Evolutionary conservation across 2,329 filamentous ascomycete genomes (phyloP).

Genomic region (Colletotrichum melonis): DNA sequence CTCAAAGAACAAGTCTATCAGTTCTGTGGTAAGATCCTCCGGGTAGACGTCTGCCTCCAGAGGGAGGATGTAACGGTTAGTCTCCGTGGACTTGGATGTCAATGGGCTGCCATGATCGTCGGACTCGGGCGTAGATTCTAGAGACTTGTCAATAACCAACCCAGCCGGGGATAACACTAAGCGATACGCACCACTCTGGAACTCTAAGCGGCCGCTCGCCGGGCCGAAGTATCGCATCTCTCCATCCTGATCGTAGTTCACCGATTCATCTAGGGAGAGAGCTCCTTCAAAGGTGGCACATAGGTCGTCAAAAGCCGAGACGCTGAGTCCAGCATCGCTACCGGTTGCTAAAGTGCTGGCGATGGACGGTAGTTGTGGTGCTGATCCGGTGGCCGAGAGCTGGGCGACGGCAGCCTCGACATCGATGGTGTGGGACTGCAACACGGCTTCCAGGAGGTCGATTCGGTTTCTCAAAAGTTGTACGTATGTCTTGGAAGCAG

Average conservation of each 20-base stretch:
- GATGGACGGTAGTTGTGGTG: constrained; percentile 14
- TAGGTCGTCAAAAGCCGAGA: constrained; percentile 15
- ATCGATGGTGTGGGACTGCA: constrained; percentile 45
- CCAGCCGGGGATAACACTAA: background rate
- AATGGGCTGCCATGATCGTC: constrained; percentile 13
- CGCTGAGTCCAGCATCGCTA: constrained; percentile 24
- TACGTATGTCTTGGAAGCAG: constrained; percentile 48
- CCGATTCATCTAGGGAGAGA: constrained; percentile 47
- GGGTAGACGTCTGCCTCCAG: constrained; percentile 20
- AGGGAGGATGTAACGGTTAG: constrained; percentile 27
- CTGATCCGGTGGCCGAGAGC: constrained; percentile 5
- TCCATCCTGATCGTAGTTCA: constrained; percentile 48
- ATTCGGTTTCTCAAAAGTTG: constrained; percentile 47
- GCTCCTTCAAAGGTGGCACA: constrained; percentile 44
- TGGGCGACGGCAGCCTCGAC: constrained; percentile 41
- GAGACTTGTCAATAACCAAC: background rate
- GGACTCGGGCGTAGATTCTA: constrained; percentile 21
- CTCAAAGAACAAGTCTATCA: constrained; percentile 48
- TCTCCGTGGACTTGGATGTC: constrained; percentile 8
- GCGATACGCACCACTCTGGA: constrained; percentile 34
- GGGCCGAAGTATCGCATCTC: constrained; percentile 50
- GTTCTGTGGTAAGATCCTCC: constrained; percentile 42
- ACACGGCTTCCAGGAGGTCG: constrained; percentile 43
- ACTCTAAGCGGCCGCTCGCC: constrained; percentile 48
- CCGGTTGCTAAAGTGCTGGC: constrained; percentile 18